Conservation (phyloP, 73 alveolate genomes). For the Stentor roeselii region DNA sequence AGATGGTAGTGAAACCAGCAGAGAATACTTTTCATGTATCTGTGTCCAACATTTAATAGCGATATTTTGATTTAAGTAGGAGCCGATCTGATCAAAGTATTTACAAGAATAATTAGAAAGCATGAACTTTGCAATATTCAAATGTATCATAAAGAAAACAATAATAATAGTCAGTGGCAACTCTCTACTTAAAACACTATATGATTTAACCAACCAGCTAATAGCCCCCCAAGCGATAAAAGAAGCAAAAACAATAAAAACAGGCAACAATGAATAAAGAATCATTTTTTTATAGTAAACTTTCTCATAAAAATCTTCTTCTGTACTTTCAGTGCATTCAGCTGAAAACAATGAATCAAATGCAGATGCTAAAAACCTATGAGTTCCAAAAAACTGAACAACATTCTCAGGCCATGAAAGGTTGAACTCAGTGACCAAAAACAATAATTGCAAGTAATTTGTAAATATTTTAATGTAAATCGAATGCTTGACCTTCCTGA, state of each 20-base stretch:
- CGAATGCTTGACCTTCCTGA: constrained; percentile 29
- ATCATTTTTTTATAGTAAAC: constrained; percentile 36
- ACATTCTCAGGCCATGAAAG: constrained; percentile 56
- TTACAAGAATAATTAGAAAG: not conserved
- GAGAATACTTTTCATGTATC: not conserved
- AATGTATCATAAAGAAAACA: constrained; percentile 33
- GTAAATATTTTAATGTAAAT: constrained; percentile 51
- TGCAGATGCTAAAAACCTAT: constrained; percentile 36
- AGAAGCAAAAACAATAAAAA: constrained; percentile 28
- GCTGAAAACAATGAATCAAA: constrained; percentile 46
- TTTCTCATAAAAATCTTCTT: constrained; percentile 30
- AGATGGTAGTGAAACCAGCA: constrained; percentile 31
- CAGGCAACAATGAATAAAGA: constrained; percentile 42
- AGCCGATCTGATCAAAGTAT: constrained; percentile 5
- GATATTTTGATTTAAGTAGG: constrained; percentile 18
- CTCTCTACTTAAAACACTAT: constrained; percentile 22
- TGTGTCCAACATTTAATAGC: constrained; percentile 30
- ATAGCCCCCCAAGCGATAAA: constrained; percentile 32
- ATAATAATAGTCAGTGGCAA: constrained; percentile 21
- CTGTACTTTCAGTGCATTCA: constrained; percentile 46
- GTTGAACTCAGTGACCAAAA: constrained; percentile 49
- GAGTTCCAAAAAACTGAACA: constrained; percentile 34
- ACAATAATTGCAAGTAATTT: constrained; percentile 46
- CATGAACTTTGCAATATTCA: not conserved
- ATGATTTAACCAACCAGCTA: constrained; percentile 23